A percentile compares a stretch with the other conserved stretches of the same genome.
These are phyloP conservation scores for Pyrenophora teres DNA, from an alignment of 2,329 filamentous ascomycete genomes.

Conservation along the genomic window DNA sequence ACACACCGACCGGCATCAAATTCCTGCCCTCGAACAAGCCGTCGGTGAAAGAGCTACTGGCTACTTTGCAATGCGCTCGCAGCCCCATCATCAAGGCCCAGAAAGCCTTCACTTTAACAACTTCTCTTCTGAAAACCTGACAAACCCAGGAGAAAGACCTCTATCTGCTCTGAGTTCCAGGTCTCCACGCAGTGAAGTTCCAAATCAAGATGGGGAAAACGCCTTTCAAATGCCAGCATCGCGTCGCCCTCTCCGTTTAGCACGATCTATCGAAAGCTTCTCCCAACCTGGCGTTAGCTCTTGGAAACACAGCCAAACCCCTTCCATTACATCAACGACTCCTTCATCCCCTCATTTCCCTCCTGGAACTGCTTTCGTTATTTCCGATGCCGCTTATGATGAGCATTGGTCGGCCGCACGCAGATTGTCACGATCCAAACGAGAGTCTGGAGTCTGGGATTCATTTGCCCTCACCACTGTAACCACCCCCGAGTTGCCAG, in stretches of 20 bases:
- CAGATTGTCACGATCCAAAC: conserved; percentile 23
- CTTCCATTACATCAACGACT: conserved; percentile 49
- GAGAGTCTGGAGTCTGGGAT: conserved; percentile 44
- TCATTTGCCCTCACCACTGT: conserved; percentile 29
- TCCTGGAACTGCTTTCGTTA: conserved; percentile 25
- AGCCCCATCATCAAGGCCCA: conserved; percentile 56
- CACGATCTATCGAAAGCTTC: conserved; percentile 57
- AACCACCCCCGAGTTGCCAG: conserved; percentile 23
- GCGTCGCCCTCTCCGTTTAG: conserved; percentile 32
- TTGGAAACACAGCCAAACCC: conserved; percentile 46
- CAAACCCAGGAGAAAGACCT: conserved; percentile 21
- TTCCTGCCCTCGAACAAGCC: conserved; percentile 57
- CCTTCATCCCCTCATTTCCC: conserved; percentile 45
- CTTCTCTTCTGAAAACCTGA: conserved; percentile 34
- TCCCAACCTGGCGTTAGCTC: conserved; percentile 56
- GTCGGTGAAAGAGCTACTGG: conserved; percentile 49
- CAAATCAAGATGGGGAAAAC: conserved; percentile 12
- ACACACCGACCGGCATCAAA: conserved; percentile 61
- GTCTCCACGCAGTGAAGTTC: conserved; percentile 32
- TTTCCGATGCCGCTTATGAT: conserved; percentile 20
- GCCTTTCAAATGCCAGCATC: conserved; percentile 15
- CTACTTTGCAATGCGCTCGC: conserved; percentile 59
- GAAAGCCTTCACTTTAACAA: conserved; percentile 50
- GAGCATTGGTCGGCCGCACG: conserved; percentile 1
- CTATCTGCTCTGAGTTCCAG: conserved; percentile 20